These are phyloP conservation scores for Lichtheimia corymbifera DNA, from an alignment of 371 early-diverging fungal species.

Conservation along the genomic window DNA sequence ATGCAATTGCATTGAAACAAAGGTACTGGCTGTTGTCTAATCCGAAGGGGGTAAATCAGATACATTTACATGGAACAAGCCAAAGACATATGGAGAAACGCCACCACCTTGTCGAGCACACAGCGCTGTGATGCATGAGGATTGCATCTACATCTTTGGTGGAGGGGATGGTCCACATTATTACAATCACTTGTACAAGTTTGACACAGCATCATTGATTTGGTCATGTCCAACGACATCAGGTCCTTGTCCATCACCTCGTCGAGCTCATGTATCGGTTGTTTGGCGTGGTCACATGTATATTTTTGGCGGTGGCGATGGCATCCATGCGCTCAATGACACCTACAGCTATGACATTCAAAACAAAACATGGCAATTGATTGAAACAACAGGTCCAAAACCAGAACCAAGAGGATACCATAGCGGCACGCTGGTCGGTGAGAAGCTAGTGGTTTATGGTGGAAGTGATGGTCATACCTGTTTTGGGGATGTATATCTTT, in stretches of 20 bases:
- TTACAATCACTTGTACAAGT: slow-evolving; percentile 63
- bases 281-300: slow-evolving; percentile 71
- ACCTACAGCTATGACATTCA: slow-evolving; percentile 55
- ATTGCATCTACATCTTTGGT: slow-evolving; percentile 73
- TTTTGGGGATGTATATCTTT: slow-evolving; percentile 77
- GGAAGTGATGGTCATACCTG: slow-evolving; percentile 90
- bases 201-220: slow-evolving; percentile 44
- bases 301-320: slow-evolving; percentile 90
- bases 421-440: slow-evolving; percentile 77
- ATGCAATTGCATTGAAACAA: slow-evolving; percentile 11
- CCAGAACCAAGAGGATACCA: slow-evolving; percentile 87
- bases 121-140: slow-evolving; percentile 67
- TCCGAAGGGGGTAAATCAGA: slow-evolving; percentile 36
- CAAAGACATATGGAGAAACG: slow-evolving; percentile 63
- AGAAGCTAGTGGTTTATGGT: slow-evolving; percentile 82
- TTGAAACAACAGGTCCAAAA: slow-evolving; percentile 57
- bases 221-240: slow-evolving; percentile 61
- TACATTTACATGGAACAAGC: slow-evolving; percentile 79
- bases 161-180: slow-evolving; percentile 89
- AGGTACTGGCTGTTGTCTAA: not conserved
- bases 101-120: slow-evolving; percentile 85
- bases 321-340: slow-evolving; percentile 69
- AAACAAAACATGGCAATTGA: slow-evolving; percentile 52
- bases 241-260: slow-evolving; percentile 64
- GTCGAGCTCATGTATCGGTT: slow-evolving; percentile 80